These are phyloP conservation scores for Trichoderma sp. DNA, from an alignment of 2,329 filamentous ascomycete genomes.

Conservation along the genomic window DNA sequence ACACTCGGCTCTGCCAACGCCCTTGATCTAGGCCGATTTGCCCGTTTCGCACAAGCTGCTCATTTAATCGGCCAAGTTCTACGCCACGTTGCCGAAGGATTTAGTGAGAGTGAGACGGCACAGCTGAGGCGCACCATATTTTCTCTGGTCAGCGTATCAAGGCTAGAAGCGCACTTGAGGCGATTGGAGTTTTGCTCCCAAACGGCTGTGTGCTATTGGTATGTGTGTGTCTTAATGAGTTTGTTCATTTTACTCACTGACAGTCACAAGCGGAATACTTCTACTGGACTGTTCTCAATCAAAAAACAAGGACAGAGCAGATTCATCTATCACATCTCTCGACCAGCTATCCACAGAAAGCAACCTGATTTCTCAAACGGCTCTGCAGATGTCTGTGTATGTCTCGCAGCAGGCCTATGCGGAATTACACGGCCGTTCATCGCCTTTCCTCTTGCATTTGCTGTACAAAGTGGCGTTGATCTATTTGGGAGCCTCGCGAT, in stretches of 20 bases:
- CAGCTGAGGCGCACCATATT: conserved; percentile 21
- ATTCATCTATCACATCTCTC: background rate
- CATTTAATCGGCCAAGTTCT: conserved; percentile 19
- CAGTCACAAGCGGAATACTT: background rate
- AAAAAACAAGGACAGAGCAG: background rate
- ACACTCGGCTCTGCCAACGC: conserved; percentile 7
- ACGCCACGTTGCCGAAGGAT: background rate
- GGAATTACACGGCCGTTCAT: background rate
- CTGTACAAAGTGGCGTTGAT: conserved; percentile 1
- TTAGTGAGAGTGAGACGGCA: conserved; percentile 7
- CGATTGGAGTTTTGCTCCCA: conserved; percentile 17
- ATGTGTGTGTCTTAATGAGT: background rate
- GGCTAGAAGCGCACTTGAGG: conserved; percentile 3
- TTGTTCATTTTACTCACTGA: background rate
- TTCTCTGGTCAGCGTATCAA: conserved; percentile 12
- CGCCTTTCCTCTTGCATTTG: conserved; percentile 15
- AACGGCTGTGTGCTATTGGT: conserved; percentile 18
- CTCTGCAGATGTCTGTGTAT: background rate
- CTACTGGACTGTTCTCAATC: background rate
- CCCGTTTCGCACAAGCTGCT: conserved; percentile 19
- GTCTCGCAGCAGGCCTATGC: background rate
- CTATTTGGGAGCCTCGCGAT: background rate
- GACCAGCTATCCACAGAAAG: conserved; percentile 9
- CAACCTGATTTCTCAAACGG: background rate
- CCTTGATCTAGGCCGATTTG: conserved; percentile 16